Conservation (phyloP, 371 early-diverging fungal species). For the Encephalitozoon hellem region DNA sequence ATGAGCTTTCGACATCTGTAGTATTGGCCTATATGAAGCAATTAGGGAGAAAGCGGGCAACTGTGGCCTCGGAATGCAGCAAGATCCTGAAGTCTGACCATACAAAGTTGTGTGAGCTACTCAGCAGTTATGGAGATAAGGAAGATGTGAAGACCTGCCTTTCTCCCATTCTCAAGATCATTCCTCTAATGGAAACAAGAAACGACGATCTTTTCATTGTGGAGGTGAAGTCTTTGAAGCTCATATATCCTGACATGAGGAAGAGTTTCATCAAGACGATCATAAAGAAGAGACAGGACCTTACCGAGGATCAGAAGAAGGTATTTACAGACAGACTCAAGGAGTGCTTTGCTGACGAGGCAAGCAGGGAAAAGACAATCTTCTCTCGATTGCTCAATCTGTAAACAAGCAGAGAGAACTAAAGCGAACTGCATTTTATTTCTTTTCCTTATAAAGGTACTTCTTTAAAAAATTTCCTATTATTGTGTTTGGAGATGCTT, state of each 20-base stretch:
- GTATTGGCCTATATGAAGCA: constrained; percentile 47
- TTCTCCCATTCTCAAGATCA: constrained; percentile 33
- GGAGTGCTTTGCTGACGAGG: constrained; percentile 26
- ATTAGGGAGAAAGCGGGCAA: constrained; percentile 44
- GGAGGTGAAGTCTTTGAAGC: constrained; percentile 48
- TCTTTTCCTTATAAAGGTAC: neutral
- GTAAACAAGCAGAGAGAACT: neutral
- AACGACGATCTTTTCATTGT: constrained; percentile 49
- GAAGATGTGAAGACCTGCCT: constrained; percentile 39
- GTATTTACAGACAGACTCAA: constrained; percentile 9
- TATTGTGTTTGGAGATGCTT: constrained; percentile 40
- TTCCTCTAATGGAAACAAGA: constrained; percentile 46
- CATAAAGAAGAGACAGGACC: constrained; percentile 38
- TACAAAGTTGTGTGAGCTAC: constrained; percentile 31
- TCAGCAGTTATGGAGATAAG: constrained; percentile 43
- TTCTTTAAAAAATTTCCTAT: constrained; percentile 42
- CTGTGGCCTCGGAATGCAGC: constrained; percentile 24
- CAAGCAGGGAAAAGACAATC: constrained; percentile 21
- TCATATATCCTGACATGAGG: constrained; percentile 31
- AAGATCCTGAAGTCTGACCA: constrained; percentile 40
- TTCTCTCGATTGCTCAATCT: constrained; percentile 22
- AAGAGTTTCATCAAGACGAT: constrained; percentile 39
- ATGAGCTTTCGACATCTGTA: constrained; percentile 33
- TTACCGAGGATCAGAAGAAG: constrained; percentile 37
- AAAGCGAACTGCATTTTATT: neutral